phyloP scores from a whole-genome alignment of 257 asterid genomes.

The Salvia rosmarinus region DNA sequence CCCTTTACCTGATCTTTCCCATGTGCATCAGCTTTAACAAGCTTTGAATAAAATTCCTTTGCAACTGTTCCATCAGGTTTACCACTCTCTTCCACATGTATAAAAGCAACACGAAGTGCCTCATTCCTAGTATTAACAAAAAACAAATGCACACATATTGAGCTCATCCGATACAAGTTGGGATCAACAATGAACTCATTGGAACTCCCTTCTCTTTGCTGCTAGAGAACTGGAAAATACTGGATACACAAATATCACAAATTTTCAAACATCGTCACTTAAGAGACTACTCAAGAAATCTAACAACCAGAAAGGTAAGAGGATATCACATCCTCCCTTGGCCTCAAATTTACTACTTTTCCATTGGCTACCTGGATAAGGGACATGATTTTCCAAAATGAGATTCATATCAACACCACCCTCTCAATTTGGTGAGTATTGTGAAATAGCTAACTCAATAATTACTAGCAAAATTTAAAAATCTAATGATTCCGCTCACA shows the following conservation, averaged over 20 bases:
- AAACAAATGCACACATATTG: slow-evolving; percentile 12
- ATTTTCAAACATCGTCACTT: not conserved
- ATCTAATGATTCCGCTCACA: not conserved
- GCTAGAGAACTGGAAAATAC: not conserved
- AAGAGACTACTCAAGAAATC: slow-evolving; percentile 22
- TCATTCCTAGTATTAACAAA: slow-evolving; percentile 64
- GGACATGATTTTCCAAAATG: not conserved
- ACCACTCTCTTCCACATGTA: slow-evolving; percentile 78
- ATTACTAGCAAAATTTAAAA: not conserved
- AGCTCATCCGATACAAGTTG: slow-evolving; percentile 24
- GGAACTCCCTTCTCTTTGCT: not conserved
- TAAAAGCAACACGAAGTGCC: slow-evolving; percentile 98
- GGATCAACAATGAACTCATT: slow-evolving; percentile 17
- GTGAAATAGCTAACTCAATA: not conserved
- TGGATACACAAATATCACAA: slow-evolving; percentile 8
- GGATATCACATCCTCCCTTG: not conserved
- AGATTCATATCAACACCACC: not conserved
- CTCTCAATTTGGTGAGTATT: not conserved
- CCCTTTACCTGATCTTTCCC: slow-evolving; percentile 92
- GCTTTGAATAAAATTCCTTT: slow-evolving; percentile 85
- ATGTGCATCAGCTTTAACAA: slow-evolving; percentile 88
- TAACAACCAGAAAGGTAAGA: slow-evolving; percentile 9
- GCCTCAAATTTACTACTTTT: slow-evolving; percentile 12
- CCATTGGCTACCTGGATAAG: not conserved
- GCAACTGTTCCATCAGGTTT: slow-evolving; percentile 60